These are phyloP conservation scores for Metschnikowia similis DNA, from an alignment of 805 yeast species.

Conservation along the genomic window DNA sequence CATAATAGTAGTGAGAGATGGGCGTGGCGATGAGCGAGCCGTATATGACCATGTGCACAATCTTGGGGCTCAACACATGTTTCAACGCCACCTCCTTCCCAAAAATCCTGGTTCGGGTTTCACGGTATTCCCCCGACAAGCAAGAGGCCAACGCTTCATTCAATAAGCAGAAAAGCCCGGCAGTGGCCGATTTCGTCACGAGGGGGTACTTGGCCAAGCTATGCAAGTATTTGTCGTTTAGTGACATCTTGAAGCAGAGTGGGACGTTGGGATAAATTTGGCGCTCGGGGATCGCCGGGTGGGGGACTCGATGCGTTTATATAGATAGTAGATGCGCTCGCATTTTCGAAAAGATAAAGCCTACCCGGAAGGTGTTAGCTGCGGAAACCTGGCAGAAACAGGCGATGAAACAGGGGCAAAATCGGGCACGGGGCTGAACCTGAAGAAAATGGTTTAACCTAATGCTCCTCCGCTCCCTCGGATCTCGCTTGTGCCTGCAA, in stretches of 20 bases:
- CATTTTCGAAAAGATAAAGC: not conserved
- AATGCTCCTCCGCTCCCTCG: too few species aligned
- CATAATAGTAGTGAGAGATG: constrained; percentile 51
- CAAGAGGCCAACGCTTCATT: constrained; percentile 56
- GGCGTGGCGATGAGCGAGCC: constrained; percentile 57
- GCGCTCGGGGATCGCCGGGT: not conserved
- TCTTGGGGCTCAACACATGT: constrained; percentile 42
- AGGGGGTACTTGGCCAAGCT: constrained; percentile 48
- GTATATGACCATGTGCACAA: constrained; percentile 52
- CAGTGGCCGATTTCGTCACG: constrained; percentile 54
- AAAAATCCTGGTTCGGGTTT: constrained; percentile 12
- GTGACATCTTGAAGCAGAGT: constrained; percentile 8
- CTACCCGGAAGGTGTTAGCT: not conserved
- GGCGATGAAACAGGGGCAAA: too few species aligned
- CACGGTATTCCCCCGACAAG: constrained; percentile 43
- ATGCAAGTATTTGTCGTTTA: constrained; percentile 32
- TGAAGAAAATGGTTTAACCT: not conserved
- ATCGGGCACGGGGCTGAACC: not conserved
- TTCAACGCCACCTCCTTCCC: constrained; percentile 23
- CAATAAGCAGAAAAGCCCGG: constrained; percentile 50
- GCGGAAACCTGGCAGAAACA: not conserved
- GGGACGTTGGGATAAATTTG: not conserved
- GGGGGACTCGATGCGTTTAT: not conserved
- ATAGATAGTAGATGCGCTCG: constrained; percentile 2
- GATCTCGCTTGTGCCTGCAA: too few species aligned